Evolutionary conservation across 345 rosid species (phyloP), one percentile per base, ranked within the genome.

Genomic region (Brassica rapa): DNA sequence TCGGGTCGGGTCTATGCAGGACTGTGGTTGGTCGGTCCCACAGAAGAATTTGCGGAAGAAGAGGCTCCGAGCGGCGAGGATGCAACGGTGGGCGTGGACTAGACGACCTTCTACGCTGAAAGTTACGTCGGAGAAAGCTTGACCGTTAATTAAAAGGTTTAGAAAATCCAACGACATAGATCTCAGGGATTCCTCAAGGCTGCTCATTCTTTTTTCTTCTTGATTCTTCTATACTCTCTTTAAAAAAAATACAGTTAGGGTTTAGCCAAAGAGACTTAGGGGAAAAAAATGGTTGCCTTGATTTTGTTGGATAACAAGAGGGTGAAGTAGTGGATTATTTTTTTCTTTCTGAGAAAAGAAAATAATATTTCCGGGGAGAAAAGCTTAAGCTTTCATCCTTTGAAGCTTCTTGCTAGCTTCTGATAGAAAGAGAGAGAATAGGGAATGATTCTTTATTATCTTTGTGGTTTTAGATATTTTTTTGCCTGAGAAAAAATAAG

Each of bases 61-160:
- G 66, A 91, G 88, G 74, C 97, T 91, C 61, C 99, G 84, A 7
- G 99, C 98, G 12, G 99, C 97, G 77, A 95, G 83, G 84, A 95
- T 95, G 78, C 99, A 95, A 79, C 97, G 86, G 85, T 95, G 99
- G 8, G 99, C 99, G 72, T 91, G 99, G 76, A 95, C 98, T 23
- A 93, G 79, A 5, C 99, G 91, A 62, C 99, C 99, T 77, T 95
- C 99, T 4, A 95, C 99, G 66, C 96, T 95, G 86, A 95, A 95
- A 76, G 98, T 93, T 15, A 93, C 98, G 85, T 96, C 99, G 3
- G 98, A 90, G 90, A 93, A 96, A 74, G 98, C 99, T 80, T 93
- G 97, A 53, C 99, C 99, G 77, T 96, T 93, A 86, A 96, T 96
- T 67, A 96, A 82, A 27, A 96, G 93, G 82, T 96, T 96, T 14